These are phyloP conservation scores for Sclerotinia spermophila DNA, from an alignment of 2,329 filamentous ascomycete species.

Conservation along the genomic window DNA sequence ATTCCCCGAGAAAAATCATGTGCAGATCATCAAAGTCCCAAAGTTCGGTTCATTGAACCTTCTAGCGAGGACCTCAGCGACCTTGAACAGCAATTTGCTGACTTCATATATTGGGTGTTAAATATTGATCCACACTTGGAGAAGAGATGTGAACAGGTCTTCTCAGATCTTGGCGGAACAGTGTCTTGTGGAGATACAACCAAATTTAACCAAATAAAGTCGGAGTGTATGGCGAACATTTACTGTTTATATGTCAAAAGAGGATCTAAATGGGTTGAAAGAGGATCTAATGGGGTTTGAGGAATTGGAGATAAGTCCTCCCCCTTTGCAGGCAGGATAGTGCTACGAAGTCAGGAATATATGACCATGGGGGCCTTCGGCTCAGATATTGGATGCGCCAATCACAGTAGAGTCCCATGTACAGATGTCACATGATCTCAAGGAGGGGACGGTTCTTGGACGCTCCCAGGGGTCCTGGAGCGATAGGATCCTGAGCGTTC, in stretches of 20 bases:
- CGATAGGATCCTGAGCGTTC: background rate
- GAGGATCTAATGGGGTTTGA: slow-evolving; percentile 1
- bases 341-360: background rate
- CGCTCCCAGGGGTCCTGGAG: too few relatives aligned
- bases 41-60: background rate
- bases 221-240: background rate
- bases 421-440: background rate
- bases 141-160: background rate
- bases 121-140: background rate
- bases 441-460: too few relatives aligned
- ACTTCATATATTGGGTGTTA: background rate
- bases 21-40: background rate
- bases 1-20: background rate
- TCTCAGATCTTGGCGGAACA: background rate
- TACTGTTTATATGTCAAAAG: background rate
- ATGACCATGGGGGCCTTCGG: background rate
- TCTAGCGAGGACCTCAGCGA: background rate
- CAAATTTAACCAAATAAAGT: background rate
- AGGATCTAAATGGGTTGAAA: slow-evolving; percentile 5
- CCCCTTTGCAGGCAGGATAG: too few relatives aligned
- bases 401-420: background rate
- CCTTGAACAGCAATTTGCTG: background rate
- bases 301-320: too few relatives aligned
- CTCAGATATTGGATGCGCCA: background rate
- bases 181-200: background rate